Base-by-base conservation (phyloP, 2,329 filamentous ascomycete species). In the Xylariales sp. region DNA sequence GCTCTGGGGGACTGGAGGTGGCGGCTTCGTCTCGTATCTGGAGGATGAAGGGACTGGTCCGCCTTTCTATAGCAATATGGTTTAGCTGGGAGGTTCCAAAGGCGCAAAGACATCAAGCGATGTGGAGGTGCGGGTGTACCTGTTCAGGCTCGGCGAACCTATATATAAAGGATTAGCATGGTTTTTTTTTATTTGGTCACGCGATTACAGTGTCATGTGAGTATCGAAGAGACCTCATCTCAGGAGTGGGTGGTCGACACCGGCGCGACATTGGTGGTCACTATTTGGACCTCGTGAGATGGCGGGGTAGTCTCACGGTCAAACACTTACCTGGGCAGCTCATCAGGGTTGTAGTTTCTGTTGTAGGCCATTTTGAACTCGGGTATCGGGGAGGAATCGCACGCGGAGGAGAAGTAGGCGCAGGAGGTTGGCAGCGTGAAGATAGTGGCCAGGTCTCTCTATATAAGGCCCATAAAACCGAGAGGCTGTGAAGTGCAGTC, bases 351-450 rank as follows among this genome's bases (percentile, higher is more conserved):
- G 70, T 89, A 93, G 40, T 84, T 79, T 62, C 81, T 82, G 67
- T 95, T 95, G 74, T 97, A 97, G 40, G 91, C 91, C 91, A 97
- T 97, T 44, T 59, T 63, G 48, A 31, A 7, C n/a, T n/a, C n/a
- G 29, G 11, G 11, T 10, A 13, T 11, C 14, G 17, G 10, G 16
- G 18, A 23, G 16, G 17, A 18, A 15, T 5, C 7, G 37, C 40
- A 31, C 20, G 34, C 29, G 17, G 34, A 38, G 23, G 23, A 38
- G 15, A 21, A 43, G 30, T 32, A 32, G 13, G 13, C n/a, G 21
- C 33, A 24, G 33, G 20, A 37, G 23, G n/a, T 25, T 25, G 23
- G 8, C n/a, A 8, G 23, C 8, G 8, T n/a, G 23, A 25, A n/a
- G 23, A n/a, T n/a, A n/a, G n/a, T n/a, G n/a, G n/a, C n/a, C n/a